These are phyloP conservation scores for Penicillium argentinense DNA, from an alignment of 495 filamentous ascomycete genomes.

Conservation along the genomic window DNA sequence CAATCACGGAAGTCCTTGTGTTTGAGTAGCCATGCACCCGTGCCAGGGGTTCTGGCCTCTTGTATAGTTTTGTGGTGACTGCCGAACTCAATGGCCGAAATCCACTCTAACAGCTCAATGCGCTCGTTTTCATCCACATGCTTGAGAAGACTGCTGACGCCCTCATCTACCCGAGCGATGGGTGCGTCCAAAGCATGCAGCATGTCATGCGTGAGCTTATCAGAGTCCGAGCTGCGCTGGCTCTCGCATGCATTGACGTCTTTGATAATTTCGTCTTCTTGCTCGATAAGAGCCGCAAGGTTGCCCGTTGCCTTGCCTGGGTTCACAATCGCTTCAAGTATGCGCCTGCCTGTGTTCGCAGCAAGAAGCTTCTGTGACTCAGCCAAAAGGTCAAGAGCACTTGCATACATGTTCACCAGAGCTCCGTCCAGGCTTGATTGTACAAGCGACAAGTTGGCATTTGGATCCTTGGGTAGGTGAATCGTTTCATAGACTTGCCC, in stretches of 20 bases:
- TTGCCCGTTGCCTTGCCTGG: slow-evolving; percentile 3
- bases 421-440: slow-evolving; percentile 4
- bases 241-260: too few relatives aligned
- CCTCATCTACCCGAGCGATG: too few relatives aligned
- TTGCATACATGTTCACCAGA: slow-evolving; percentile 6
- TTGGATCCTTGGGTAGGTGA: neutral
- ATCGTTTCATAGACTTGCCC: slow-evolving; percentile 18
- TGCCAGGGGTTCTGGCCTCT: slow-evolving; percentile 20
- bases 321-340: slow-evolving; percentile 13
- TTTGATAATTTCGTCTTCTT: too few relatives aligned
- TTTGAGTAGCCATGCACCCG: slow-evolving; percentile 20
- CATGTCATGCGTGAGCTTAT: too few relatives aligned
- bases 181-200: too few relatives aligned
- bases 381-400: slow-evolving; percentile 11
- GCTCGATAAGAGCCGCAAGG: neutral
- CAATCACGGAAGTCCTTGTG: slow-evolving; percentile 15
- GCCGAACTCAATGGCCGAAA: slow-evolving; percentile 21
- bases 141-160: too few relatives aligned
- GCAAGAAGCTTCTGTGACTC: slow-evolving; percentile 6
- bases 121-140: too few relatives aligned
- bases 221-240: too few relatives aligned
- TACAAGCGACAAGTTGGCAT: neutral
- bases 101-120: slow-evolving; percentile 22
- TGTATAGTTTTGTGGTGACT: slow-evolving; percentile 17
- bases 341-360: slow-evolving; percentile 7